Evolutionary conservation across 1,284 basidiomycete genomes (phyloP), one percentile per base, ranked within the genome.

Genomic region (Ceratobasidium sp.): DNA sequence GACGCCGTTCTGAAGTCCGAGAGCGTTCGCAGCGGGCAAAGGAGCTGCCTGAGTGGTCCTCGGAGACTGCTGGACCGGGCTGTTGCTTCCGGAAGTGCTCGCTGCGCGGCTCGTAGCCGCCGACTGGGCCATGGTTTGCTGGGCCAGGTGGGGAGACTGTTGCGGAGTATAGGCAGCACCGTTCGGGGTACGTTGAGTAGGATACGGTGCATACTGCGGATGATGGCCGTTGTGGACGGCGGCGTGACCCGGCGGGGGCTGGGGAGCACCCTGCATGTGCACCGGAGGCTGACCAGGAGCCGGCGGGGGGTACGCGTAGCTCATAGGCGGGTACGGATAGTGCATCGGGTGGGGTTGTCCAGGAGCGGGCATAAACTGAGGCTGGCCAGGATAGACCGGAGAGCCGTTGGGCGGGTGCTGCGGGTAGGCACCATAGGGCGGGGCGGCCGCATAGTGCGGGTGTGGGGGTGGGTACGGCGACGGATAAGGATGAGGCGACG

Each of bases 61-160:
- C 3, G 70, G 70, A 9, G 70, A 74, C 46, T 74, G 70, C 48
- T 74, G 70, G 4, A 74, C 59, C n/a, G 57, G 70, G 59, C 70
- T 74, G 48, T 74, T 74, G 70, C 70, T 74, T 6, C 70, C 70
- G 26, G 70, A 74, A 9, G 70, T 74, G 59, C 70, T 74, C 6
- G 70, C 70, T 26, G 70, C 70, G 9, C 57, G 70, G 23, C 70
- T 74, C 12, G 70, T 61, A 12, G 70, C 70, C 4, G 70, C 70
- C 20, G 70, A 74, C 28, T 74, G 70, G 38, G 54, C 54, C 57
- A 74, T 74, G 26, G 70, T 44, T 33, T 66, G 64, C 44, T 66
- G 64, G 2, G 57, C 52, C 33, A 46, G 70, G 13, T 74, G 70
- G 17, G 40, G 56, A 23, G 70, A 74, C 46, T 74, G 70, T 38